Percentiles rank a stretch among this genome's conserved stretches.
phyloP scores from a whole-genome alignment of 2,329 filamentous ascomycete genomes.

The Verticillium dahliae region DNA sequence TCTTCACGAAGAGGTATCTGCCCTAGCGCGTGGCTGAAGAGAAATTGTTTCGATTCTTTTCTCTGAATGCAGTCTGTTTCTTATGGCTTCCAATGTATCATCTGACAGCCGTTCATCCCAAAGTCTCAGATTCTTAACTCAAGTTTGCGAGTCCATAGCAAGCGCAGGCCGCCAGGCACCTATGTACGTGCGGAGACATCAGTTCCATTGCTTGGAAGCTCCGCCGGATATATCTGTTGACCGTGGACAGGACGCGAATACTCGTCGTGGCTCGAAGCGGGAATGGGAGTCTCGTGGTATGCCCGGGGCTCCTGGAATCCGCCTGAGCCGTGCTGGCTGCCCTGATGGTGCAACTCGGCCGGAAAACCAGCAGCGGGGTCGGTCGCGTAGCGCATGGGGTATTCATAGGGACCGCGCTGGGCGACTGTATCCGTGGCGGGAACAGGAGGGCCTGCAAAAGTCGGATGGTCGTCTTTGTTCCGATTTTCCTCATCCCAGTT shows the following conservation, averaged over 20 bases:
- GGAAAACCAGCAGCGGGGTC: background rate
- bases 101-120: background rate
- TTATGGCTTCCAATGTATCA: too few relatives aligned
- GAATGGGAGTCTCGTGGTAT: background rate
- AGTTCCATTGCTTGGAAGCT: background rate
- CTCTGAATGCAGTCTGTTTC: too few relatives aligned
- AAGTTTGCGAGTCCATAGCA: background rate
- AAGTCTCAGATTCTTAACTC: background rate
- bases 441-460: background rate
- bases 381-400: background rate
- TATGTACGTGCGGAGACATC: background rate
- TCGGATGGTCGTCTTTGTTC: background rate
- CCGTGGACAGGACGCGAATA: background rate
- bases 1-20: background rate
- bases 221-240: background rate
- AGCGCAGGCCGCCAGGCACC: background rate
- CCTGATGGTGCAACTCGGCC: background rate
- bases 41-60: background rate
- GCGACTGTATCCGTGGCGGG: background rate
- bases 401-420: background rate
- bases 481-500: background rate
- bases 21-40: too few relatives aligned
- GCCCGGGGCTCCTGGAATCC: background rate
- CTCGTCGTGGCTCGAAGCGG: background rate
- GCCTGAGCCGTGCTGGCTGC: background rate